phyloP scores from a whole-genome alignment of 1,139 yeast species.

The Chernovozyma aurita region DNA sequence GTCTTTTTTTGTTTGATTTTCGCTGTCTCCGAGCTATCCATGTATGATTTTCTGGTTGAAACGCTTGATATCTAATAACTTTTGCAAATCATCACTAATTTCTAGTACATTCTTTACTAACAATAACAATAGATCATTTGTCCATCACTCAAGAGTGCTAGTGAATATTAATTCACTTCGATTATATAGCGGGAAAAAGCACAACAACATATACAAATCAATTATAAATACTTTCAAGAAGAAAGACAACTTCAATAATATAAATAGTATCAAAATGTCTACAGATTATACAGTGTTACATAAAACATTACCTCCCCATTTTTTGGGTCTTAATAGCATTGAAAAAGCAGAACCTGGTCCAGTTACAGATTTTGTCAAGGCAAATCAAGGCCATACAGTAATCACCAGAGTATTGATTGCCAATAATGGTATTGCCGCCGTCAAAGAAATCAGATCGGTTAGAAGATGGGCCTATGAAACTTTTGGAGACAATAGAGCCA shows the following conservation, averaged over 20 bases:
- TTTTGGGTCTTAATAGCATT: constrained; percentile 75
- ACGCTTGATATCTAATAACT: no score
- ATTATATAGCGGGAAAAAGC: background rate
- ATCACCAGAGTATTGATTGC: constrained; percentile 87
- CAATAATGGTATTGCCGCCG: constrained; percentile 98
- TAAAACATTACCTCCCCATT: constrained; percentile 57
- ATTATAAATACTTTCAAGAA: background rate
- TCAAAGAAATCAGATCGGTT: constrained; percentile 92
- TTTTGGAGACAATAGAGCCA: constrained; percentile 90
- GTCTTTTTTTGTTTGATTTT: no score
- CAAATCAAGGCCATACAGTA: constrained; percentile 93
- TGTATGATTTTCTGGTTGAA: no score
- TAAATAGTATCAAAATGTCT: constrained; percentile 2
- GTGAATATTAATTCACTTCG: background rate
- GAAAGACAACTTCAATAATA: constrained; percentile 2
- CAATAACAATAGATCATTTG: constrained; percentile 3
- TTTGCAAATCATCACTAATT: no score
- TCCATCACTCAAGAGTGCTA: constrained; percentile 5
- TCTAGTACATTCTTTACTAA: constrained; percentile 2
- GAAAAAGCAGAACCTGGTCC: constrained; percentile 67
- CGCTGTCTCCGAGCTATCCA: no score
- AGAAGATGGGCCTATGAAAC: constrained; percentile 99
- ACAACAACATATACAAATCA: background rate
- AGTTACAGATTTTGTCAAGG: constrained; percentile 78
- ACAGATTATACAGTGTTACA: constrained; percentile 31